phyloP scores from a whole-genome alignment of 176 grass and related monocot genomes.

The Calamus simplicifolius region DNA sequence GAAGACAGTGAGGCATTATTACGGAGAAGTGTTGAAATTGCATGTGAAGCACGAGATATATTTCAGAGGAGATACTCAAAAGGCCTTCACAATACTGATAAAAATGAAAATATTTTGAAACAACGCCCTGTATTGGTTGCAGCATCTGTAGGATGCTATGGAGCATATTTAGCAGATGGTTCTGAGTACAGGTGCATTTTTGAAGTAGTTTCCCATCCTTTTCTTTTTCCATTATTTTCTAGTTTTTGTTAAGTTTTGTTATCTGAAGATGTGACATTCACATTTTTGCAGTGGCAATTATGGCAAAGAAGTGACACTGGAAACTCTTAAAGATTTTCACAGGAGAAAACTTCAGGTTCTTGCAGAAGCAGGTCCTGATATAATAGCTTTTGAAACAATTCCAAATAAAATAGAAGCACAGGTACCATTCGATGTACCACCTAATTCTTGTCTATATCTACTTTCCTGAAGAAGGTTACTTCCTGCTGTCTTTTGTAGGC shows the following conservation, averaged over 20 bases:
- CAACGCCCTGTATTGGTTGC: conserved; percentile 31
- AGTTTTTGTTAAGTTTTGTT: conserved; percentile 1
- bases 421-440: conserved; percentile 11
- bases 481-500: too few species aligned
- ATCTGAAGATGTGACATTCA: too few species aligned
- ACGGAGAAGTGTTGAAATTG: conserved; percentile 41
- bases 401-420: conserved; percentile 49
- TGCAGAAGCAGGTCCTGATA: conserved; percentile 37
- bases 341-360: conserved; percentile 50
- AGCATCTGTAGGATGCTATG: conserved; percentile 46
- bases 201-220: neutral
- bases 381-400: conserved; percentile 54
- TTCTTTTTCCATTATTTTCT: neutral
- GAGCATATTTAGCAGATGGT: conserved; percentile 50
- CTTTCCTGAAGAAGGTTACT: too few species aligned
- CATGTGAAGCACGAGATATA: conserved; percentile 29
- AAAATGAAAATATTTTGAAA: conserved; percentile 1
- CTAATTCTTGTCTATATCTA: too few species aligned
- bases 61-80: conserved; percentile 29
- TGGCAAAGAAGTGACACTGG: conserved; percentile 26
- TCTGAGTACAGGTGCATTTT: conserved; percentile 39
- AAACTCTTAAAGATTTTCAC: conserved; percentile 50
- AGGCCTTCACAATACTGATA: neutral
- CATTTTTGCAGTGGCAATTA: conserved; percentile 33
- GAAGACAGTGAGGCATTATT: conserved; percentile 45